Evolutionary conservation across 2,329 filamentous ascomycete genomes (phyloP).

Genomic region (Moelleriella libera): DNA sequence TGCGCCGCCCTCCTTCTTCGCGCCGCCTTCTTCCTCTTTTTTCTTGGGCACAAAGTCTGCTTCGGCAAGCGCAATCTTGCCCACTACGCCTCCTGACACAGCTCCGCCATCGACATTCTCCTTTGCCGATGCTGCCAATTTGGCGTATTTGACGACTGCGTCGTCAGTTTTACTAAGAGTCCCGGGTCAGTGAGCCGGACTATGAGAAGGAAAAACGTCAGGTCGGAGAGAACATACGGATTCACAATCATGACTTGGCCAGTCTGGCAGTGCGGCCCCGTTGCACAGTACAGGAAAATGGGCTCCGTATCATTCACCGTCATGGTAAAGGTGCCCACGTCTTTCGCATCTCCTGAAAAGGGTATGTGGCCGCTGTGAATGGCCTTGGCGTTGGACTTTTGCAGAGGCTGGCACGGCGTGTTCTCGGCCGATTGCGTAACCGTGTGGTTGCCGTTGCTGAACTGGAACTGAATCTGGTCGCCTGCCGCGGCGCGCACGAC

Average conservation of each 20-base stretch:
- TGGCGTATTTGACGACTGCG: background rate
- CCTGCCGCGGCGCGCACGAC: conserved; percentile 17
- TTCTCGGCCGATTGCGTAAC: conserved; percentile 24
- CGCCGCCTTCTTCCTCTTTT: too few relatives aligned
- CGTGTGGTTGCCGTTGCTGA: conserved; percentile 27
- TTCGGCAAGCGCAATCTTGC: background rate
- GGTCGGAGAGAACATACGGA: conserved; percentile 15
- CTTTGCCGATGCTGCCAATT: background rate
- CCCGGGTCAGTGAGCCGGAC: background rate
- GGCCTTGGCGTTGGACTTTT: conserved; percentile 14
- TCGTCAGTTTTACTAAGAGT: background rate
- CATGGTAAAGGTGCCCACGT: conserved; percentile 31
- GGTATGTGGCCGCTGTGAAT: conserved; percentile 27
- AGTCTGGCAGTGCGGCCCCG: conserved; percentile 30
- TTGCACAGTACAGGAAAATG: conserved; percentile 37
- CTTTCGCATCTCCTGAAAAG: conserved; percentile 18
- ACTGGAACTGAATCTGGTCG: conserved; percentile 27
- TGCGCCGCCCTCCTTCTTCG: too few relatives aligned
- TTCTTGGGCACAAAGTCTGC: background rate
- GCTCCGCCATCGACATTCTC: background rate
- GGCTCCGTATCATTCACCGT: conserved; percentile 26
- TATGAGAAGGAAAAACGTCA: background rate
- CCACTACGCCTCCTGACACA: background rate
- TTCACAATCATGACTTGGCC: conserved; percentile 39
- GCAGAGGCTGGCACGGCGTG: conserved; percentile 22